Base-by-base conservation (phyloP, 1,284 basidiomycete species). In the Bondarzewia mesenterica region DNA sequence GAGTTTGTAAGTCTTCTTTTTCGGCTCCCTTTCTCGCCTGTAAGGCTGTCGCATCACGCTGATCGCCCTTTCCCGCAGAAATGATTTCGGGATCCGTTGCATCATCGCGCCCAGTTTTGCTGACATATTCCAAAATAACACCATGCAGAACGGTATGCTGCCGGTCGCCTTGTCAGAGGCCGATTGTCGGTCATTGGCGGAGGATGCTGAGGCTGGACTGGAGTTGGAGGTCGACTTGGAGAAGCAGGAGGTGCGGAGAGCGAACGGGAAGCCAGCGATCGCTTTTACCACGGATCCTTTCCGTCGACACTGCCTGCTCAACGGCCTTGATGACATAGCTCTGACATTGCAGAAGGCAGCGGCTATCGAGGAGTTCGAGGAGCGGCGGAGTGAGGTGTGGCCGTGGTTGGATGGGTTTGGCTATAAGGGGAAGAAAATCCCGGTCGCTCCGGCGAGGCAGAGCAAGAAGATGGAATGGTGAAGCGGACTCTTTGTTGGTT, bases 141-240 rank as follows among this genome's bases (percentile, higher is more conserved):
- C 87, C 54, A 91, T 94, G 86, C 94, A 96, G 68, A 96, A 97
- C 66, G 93, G 94, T 50, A 94, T 96, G 89, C 76, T 97, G 40
- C 91, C 93, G 15, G 75, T 97, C 46, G 67, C 74, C 7, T 73
- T 97, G 15, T 73, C 92, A n/a, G 76, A 83, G 56, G 83, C 78
- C 38, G 79, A 91, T 53, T 92, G 93, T 63, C 74, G 73, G 46
- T 74, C 72, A 32, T 73, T 97, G 49, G 86, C 88, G 45, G 74
- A 81, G 58, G 93, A 96, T 61, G 93, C 92, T 7, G 78, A 82
- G 62, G 78, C 79, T 2, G 89, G 88, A 8, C 66, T 83, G 37
- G 86, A 93, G 63, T 69, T 97, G 47, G 89, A 91, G 62, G 85
- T 97, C 49, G 93, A 97, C 66, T 77, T 97, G 21, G 89, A 92